Base-by-base conservation (phyloP, 2,329 filamentous ascomycete genomes). In the Trichoderma lentiforme region DNA sequence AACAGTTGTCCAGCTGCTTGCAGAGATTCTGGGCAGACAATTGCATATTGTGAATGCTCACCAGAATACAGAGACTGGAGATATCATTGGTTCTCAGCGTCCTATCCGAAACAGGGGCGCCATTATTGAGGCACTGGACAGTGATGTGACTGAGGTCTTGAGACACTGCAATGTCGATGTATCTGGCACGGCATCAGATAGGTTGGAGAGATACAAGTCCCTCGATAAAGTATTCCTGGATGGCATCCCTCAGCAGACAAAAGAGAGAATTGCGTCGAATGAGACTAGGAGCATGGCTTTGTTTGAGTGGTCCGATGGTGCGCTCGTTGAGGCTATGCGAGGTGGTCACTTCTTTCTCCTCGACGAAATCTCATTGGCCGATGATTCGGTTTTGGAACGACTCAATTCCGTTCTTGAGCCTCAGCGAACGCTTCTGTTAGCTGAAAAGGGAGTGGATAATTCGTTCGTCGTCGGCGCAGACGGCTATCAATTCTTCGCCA, bases 291-390 rank as follows among this genome's bases (percentile, higher is more conserved):
- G 89, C 77, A 94, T 94, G 75, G 93, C 95, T 4, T 84, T 99
- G 0, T 99, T 99, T 71, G 95, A 98, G 82, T 99, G 96, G 96
- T 91, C 90, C 0, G 96, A 99, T 78, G 96, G 96, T 71, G 97
- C 93, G 78, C 87, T 99, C 1, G 94, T 99, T 1, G 91, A 96
- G 75, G 93, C 97, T 0, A 98, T 99, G 95, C 93, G 92, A 79
- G 87, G 89, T 26, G 96, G 95, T 0, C 89, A 94, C 75, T 94
- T 94, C 78, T 99, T 99, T 82, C 86, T 99, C 26, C 90, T 99
- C 0, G 96, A 99, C 76, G 97, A 99, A 79, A 98, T 99, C 39
- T 99, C 97, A 7, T 88, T 99, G 7, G 96, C 96, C 0, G 97
- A 99, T 78, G 96, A 99, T 79, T 98, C 97, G 6, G 97, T 99